These are phyloP conservation scores for Macadamia tetraphylla DNA, from an alignment of 164 flowering plant genomes.

Conservation along the genomic window DNA sequence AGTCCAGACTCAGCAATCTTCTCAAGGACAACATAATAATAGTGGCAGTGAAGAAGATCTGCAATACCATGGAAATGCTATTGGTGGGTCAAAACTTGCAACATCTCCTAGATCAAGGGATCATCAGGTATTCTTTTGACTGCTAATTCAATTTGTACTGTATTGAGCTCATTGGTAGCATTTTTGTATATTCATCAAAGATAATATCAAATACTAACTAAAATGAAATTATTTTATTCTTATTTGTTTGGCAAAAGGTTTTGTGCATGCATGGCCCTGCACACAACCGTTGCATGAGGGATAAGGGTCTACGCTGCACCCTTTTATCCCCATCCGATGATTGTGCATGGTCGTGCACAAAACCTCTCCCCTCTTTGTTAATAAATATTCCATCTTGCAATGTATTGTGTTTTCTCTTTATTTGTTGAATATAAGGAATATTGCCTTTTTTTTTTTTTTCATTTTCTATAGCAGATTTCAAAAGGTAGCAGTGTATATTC, in stretches of 20 bases:
- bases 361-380: no score
- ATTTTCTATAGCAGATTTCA: slow-evolving; percentile 26
- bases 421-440: neutral
- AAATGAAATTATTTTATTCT: no score
- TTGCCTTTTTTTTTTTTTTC: neutral
- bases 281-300: no score
- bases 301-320: no score
- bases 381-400: neutral
- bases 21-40: slow-evolving; percentile 26
- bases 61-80: slow-evolving; percentile 27
- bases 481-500: slow-evolving; percentile 23
- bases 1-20: slow-evolving; percentile 45
- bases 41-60: slow-evolving; percentile 26
- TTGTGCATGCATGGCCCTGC: no score
- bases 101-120: slow-evolving; percentile 18
- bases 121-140: slow-evolving; percentile 35
- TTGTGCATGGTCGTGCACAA: no score
- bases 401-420: neutral
- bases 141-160: neutral
- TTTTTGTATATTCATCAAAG: neutral
- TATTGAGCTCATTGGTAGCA: no score
- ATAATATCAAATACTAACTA: no score
- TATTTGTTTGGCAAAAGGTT: no score
- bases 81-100: slow-evolving; percentile 30
- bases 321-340: no score